phyloP scores from a whole-genome alignment of 1,284 basidiomycete genomes.

The Melanopsichium pennsylvanicum region DNA sequence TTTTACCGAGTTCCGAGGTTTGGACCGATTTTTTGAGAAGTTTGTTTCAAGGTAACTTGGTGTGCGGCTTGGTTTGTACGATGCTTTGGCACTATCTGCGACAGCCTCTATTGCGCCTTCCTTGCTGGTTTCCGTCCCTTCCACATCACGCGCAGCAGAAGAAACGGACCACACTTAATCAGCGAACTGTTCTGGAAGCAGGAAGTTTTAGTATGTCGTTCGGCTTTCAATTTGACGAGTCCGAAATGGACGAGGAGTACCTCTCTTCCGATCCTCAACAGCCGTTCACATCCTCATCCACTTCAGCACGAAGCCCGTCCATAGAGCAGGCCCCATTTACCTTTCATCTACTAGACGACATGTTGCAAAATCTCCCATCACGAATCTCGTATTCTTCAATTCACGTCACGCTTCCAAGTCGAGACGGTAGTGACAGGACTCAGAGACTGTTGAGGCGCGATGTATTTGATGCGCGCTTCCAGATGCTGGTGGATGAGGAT shows the following conservation, averaged over 20 bases:
- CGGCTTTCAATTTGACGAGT: constrained; percentile 44
- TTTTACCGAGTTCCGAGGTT: constrained; percentile 20
- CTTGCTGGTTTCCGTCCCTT: too few relatives aligned
- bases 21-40: constrained; percentile 10
- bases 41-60: too few relatives aligned
- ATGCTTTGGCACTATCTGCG: too few relatives aligned
- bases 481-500: constrained; percentile 74
- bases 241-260: constrained; percentile 45
- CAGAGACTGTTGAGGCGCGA: constrained; percentile 77
- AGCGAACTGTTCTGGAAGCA: too few relatives aligned
- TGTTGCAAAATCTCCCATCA: constrained; percentile 37
- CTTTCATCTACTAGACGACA: constrained; percentile 8
- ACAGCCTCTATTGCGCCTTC: too few relatives aligned
- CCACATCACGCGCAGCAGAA: background rate
- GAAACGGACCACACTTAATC: too few relatives aligned
- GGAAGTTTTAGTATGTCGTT: constrained; percentile 35
- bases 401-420: constrained; percentile 14
- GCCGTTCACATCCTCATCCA: constrained; percentile 3
- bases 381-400: constrained; percentile 46
- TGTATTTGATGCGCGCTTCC: constrained; percentile 91
- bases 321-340: constrained; percentile 16
- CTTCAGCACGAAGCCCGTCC: background rate
- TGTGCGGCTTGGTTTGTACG: too few relatives aligned
- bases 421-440: constrained; percentile 16
- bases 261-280: constrained; percentile 8